Evolutionary conservation across 345 rosid species (phyloP).

Genomic region (Noccaea caerulescens): DNA sequence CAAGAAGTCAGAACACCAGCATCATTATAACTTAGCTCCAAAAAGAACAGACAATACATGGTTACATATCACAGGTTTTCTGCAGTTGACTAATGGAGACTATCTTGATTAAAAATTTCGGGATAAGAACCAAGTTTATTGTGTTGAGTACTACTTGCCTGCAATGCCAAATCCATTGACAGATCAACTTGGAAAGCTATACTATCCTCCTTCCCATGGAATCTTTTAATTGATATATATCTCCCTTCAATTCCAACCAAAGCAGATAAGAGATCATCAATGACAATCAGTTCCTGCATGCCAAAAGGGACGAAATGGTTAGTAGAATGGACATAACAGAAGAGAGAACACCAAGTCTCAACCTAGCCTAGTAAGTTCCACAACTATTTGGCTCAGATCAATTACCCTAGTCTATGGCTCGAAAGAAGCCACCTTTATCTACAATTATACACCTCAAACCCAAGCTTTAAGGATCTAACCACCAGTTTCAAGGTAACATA

Average conservation of each 20-base stretch:
- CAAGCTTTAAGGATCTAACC: not conserved
- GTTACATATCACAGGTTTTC: conserved; percentile 10
- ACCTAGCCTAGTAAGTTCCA: conserved; percentile 9
- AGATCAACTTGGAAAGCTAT: conserved; percentile 79
- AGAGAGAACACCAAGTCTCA: conserved; percentile 8
- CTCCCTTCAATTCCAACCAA: conserved; percentile 96
- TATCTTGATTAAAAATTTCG: conserved; percentile 5
- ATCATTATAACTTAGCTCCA: not conserved
- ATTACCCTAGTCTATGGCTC: conserved; percentile 13
- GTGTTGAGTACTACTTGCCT: conserved; percentile 52
- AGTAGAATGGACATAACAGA: conserved; percentile 13
- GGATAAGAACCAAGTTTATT: not conserved
- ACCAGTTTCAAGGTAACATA: conserved; percentile 27
- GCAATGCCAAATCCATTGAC: conserved; percentile 92
- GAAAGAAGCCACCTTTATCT: conserved; percentile 16
- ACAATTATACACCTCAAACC: conserved; percentile 13
- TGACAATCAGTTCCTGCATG: conserved; percentile 81
- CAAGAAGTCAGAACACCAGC: conserved; percentile 6
- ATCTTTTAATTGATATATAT: conserved; percentile 71
- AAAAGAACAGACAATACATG: conserved; percentile 1
- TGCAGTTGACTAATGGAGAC: conserved; percentile 4
- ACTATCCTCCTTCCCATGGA: conserved; percentile 62
- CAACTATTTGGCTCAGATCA: conserved; percentile 5
- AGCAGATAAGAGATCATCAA: conserved; percentile 88
- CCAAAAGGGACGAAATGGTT: conserved; percentile 26